phyloP scores from a whole-genome alignment of 306 rosid genomes.

The Rosa persica region DNA sequence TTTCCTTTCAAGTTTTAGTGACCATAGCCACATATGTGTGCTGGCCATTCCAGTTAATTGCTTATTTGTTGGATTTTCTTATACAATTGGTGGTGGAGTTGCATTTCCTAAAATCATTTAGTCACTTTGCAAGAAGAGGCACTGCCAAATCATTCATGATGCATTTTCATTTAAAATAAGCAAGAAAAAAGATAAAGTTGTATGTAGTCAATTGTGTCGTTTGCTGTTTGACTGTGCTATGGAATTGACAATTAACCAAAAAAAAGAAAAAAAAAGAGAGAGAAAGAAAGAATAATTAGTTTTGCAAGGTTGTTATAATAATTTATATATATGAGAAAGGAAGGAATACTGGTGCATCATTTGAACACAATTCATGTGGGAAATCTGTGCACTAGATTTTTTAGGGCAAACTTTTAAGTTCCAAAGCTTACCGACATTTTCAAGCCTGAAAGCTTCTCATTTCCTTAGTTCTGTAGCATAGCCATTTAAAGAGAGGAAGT shows the following conservation, averaged over 20 bases:
- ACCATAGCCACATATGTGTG: conserved; percentile 18
- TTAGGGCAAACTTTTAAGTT: neutral
- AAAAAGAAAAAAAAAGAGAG: neutral
- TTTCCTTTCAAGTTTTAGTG: conserved; percentile 18
- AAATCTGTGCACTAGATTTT: neutral
- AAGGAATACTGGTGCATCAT: neutral
- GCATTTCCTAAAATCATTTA: neutral
- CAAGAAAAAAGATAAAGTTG: neutral
- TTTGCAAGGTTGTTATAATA: neutral
- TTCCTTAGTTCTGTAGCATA: conserved; percentile 11
- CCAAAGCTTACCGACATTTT: neutral
- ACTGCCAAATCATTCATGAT: conserved; percentile 11
- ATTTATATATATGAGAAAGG: neutral
- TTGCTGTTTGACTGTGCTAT: conserved; percentile 2
- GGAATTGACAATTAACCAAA: neutral
- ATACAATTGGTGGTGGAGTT: conserved; percentile 18
- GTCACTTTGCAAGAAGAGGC: neutral
- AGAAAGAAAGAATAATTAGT: neutral
- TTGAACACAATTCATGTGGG: neutral
- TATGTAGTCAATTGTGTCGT: neutral
- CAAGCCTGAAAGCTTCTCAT: neutral
- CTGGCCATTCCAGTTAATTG: conserved; percentile 12
- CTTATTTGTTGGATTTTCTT: conserved; percentile 17
- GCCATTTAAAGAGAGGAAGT: neutral
- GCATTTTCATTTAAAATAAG: neutral